These are phyloP conservation scores for Mucor irregularis DNA, from an alignment of 371 early-diverging fungal genomes.

Conservation along the genomic window DNA sequence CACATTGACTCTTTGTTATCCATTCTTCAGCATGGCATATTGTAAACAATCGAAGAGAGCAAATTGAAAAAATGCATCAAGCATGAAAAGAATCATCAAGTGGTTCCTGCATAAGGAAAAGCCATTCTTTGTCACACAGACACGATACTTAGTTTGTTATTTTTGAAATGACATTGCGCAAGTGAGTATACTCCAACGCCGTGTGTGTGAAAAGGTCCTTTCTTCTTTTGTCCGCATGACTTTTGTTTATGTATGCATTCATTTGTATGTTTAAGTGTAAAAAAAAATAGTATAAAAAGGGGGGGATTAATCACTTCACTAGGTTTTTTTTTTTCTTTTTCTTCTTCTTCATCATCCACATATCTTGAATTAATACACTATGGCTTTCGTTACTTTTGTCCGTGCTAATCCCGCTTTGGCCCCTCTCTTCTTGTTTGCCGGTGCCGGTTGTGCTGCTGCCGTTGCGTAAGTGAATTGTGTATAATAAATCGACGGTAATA, in stretches of 20 bases:
- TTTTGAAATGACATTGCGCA: no score
- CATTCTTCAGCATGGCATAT: no score
- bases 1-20: no score
- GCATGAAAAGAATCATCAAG: no score
- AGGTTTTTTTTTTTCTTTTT: background rate
- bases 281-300: background rate
- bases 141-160: background rate
- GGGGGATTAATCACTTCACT: background rate
- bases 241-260: background rate
- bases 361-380: conserved; percentile 12
- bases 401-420: conserved; percentile 43
- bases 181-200: no score
- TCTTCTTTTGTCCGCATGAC: background rate
- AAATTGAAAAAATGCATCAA: no score
- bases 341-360: conserved; percentile 4
- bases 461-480: conserved; percentile 37
- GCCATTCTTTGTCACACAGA: no score
- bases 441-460: conserved; percentile 48
- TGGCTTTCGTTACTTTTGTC: conserved; percentile 27
- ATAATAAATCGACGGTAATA: no score
- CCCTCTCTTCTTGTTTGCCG: conserved; percentile 47
- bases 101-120: no score
- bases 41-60: no score
- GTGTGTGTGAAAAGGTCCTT: conserved; percentile 1
- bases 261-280: background rate